Percentiles rank a stretch among this genome's conserved stretches.
phyloP scores from a whole-genome alignment of 495 filamentous ascomycete genomes.

The Aspergillus egyptiacus region DNA sequence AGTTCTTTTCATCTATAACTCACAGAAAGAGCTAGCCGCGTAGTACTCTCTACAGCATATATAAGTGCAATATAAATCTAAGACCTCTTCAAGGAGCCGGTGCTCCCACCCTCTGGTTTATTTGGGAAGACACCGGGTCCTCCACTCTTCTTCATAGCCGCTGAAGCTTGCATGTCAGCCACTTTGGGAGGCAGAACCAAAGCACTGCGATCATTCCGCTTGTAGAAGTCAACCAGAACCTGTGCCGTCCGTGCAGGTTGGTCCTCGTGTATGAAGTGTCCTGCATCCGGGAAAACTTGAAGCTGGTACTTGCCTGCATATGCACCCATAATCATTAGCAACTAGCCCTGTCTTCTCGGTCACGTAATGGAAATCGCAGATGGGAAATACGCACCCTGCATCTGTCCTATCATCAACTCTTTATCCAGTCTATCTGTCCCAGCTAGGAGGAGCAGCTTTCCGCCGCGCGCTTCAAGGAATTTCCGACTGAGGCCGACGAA shows the following conservation, averaged over 20 bases:
- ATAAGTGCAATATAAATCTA: too few relatives aligned
- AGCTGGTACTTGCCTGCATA: slow-evolving; percentile 86
- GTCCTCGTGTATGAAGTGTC: slow-evolving; percentile 96
- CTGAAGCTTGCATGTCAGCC: slow-evolving; percentile 47
- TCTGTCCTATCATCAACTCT: slow-evolving; percentile 94
- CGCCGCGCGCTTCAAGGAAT: slow-evolving; percentile 77
- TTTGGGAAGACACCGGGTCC: slow-evolving; percentile 7
- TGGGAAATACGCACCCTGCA: slow-evolving; percentile 67
- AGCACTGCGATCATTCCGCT: slow-evolving; percentile 76
- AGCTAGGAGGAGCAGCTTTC: slow-evolving; percentile 85
- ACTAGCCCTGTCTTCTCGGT: neutral
- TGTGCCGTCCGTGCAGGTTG: slow-evolving; percentile 80
- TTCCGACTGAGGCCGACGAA: slow-evolving; percentile 82
- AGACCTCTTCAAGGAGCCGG: slow-evolving; percentile 4
- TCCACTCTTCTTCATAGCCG: slow-evolving; percentile 38
- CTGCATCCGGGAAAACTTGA: slow-evolving; percentile 89
- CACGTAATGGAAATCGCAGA: neutral
- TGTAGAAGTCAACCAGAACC: slow-evolving; percentile 82
- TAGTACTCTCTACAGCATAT: too few relatives aligned
- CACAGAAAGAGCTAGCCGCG: neutral
- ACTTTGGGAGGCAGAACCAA: slow-evolving; percentile 91
- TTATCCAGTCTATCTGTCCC: slow-evolving; percentile 93
- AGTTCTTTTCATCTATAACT: neutral
- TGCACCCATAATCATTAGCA: neutral
- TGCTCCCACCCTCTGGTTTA: slow-evolving; percentile 1